A percentile compares a stretch with the other conserved stretches of the same genome.
Conservation (phyloP, 2,329 filamentous ascomycete genomes). For the Xylariales sp. region DNA sequence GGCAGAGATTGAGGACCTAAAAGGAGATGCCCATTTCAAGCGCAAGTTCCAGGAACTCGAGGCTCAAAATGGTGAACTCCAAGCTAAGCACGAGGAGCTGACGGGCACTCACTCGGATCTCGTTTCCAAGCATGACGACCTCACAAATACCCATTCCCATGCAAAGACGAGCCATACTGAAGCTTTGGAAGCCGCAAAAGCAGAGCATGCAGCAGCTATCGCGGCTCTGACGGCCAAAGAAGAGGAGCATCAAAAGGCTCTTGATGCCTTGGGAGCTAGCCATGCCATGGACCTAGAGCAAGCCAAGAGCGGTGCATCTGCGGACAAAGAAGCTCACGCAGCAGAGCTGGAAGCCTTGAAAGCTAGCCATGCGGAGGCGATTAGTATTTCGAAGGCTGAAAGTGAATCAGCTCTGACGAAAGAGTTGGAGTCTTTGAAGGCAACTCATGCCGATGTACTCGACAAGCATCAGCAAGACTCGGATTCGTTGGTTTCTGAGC, state of each 20-base stretch:
- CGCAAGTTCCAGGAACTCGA: conserved; percentile 59
- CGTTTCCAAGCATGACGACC: conserved; percentile 12
- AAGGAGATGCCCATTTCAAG: conserved; percentile 60
- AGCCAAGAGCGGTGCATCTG: conserved; percentile 47
- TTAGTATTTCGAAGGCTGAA: conserved; percentile 39
- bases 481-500: conserved; percentile 13
- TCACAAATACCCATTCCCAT: conserved; percentile 29
- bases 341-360: conserved; percentile 51
- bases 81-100: conserved; percentile 23
- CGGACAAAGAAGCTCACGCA: conserved; percentile 43
- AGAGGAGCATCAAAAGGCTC: conserved; percentile 46
- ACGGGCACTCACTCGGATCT: conserved; percentile 14
- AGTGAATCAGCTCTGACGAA: conserved; percentile 33
- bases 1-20: conserved; percentile 59
- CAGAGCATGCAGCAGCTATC: neutral
- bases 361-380: conserved; percentile 46
- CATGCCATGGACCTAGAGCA: conserved; percentile 56
- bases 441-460: conserved; percentile 38
- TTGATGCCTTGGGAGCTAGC: conserved; percentile 51
- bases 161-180: conserved; percentile 32
- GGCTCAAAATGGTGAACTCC: conserved; percentile 46
- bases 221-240: conserved; percentile 47
- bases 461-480: conserved; percentile 38
- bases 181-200: conserved; percentile 13
- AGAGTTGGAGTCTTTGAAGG: conserved; percentile 33